These are phyloP conservation scores for Rhizophlyctis rosea DNA, from an alignment of 192 early-diverging fungal genomes.

Conservation along the genomic window DNA sequence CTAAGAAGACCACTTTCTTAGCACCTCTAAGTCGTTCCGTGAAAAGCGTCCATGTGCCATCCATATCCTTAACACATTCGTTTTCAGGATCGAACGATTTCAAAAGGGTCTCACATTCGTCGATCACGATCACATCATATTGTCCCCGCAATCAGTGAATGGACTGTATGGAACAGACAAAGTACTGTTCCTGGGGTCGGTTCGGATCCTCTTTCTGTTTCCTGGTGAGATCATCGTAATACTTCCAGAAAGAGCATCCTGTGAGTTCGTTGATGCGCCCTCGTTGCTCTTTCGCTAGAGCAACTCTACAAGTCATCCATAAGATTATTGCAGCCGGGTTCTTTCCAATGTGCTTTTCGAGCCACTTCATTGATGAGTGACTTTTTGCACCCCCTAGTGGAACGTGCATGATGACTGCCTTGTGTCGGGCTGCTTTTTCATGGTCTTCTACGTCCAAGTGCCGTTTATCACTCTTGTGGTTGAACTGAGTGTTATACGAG, in stretches of 20 bases:
- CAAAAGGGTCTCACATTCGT: background rate
- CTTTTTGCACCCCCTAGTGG: background rate
- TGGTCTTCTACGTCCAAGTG: too few species aligned
- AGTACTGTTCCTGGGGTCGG: background rate
- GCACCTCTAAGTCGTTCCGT: background rate
- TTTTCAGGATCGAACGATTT: constrained; percentile 1
- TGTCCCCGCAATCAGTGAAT: background rate
- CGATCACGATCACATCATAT: background rate
- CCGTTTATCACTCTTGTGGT: too few species aligned
- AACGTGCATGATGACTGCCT: too few species aligned
- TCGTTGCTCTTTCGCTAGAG: background rate
- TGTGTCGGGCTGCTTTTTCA: too few species aligned
- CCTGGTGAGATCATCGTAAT: background rate
- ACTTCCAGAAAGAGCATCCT: background rate
- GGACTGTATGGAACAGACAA: background rate
- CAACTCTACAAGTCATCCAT: background rate
- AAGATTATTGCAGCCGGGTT: background rate
- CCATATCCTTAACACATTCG: background rate
- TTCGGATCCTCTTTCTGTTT: background rate
- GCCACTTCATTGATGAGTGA: background rate
- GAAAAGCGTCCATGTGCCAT: background rate
- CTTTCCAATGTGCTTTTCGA: background rate
- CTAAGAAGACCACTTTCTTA: background rate
- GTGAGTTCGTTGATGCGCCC: background rate
- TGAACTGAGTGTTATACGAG: too few species aligned